These are phyloP conservation scores for Pittosporum tobira DNA, from an alignment of 129 eudicot species.

Conservation along the genomic window DNA sequence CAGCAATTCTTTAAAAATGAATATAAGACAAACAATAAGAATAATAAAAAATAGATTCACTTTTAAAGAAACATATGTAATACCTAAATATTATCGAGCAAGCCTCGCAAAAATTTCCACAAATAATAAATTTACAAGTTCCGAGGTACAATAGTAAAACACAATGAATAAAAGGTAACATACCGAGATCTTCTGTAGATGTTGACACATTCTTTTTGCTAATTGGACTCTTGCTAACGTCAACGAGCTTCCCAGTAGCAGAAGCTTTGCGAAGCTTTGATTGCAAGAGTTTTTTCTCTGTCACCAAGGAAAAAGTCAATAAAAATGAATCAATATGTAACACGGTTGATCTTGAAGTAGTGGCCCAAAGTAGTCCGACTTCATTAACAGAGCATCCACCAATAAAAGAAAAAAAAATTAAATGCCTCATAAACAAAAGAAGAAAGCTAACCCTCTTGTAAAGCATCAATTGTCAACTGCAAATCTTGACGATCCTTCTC, in stretches of 20 bases:
- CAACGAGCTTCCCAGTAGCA: constrained; percentile 34
- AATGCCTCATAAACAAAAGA: constrained; percentile 10
- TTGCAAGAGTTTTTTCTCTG: constrained; percentile 87
- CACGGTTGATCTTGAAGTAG: neutral
- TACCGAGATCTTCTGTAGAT: constrained; percentile 90
- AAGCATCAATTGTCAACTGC: constrained; percentile 66
- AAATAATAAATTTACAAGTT: neutral
- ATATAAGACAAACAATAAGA: neutral
- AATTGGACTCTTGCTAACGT: constrained; percentile 36
- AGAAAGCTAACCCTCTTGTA: constrained; percentile 71
- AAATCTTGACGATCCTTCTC: constrained; percentile 93
- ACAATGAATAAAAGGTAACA: constrained; percentile 10
- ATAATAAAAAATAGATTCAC: neutral
- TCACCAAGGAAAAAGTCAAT: neutral
- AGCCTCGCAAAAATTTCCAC: too few relatives aligned
- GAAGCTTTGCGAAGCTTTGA: constrained; percentile 78
- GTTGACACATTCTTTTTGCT: constrained; percentile 64
- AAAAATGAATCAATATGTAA: neutral
- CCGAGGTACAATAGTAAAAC: neutral
- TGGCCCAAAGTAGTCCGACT: neutral
- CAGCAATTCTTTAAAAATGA: neutral
- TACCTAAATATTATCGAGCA: too few relatives aligned
- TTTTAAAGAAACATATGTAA: too few relatives aligned
- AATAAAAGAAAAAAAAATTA: neutral
- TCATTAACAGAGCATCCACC: too few relatives aligned